Base-by-base conservation (phyloP, 2,329 filamentous ascomycete genomes). In the Periconia sp. region DNA sequence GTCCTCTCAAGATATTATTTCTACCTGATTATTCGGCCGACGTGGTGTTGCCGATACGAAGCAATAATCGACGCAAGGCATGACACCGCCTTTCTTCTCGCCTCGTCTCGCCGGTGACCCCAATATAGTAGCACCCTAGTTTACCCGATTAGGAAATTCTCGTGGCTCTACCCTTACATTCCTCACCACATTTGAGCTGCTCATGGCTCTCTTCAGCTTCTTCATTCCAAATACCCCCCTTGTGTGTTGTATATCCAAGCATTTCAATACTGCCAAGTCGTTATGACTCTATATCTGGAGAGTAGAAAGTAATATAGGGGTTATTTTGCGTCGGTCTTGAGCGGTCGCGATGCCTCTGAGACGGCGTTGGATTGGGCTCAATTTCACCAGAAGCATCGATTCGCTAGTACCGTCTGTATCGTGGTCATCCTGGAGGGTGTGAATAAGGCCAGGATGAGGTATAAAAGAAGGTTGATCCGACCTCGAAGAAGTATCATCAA, bases 401-500 rank as follows among this genome's bases (percentile, higher is more conserved):
- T 36, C 16, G 21, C 21, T 16, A 35, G 15, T n/a, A 28, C 17
- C 11, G 12, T 23, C 33, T 17, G 21, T 30, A 22, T 32, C 13
- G 15, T n/a, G 17, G 17, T 15, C 13, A 4, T 22, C 25, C 17
- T n/a, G n/a, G 19, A 8, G 4, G 11, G 11, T 4, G 15, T 16
- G 23, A 18, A 25, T 40, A 48, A 26, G 36, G 16, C 43, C 31
- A 28, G 31, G 40, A 45, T 38, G 22, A 36, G 31, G 38, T 51
- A 51, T 48, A 51, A 51, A 48, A 37, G 34, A 36, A 22, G 12
- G 41, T 5, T 18, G 42, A 46, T 39, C 34, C 18, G 28, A 12
- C 44, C 37, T 32, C 6, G 31, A 31, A 43, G 17, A 29, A 32
- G 40, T 16, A 46, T 15, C 39, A 46, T 38, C 32, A 36, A 7